Evolutionary conservation across 495 filamentous ascomycete species (phyloP).

Genomic region (Neurospora sp.): DNA sequence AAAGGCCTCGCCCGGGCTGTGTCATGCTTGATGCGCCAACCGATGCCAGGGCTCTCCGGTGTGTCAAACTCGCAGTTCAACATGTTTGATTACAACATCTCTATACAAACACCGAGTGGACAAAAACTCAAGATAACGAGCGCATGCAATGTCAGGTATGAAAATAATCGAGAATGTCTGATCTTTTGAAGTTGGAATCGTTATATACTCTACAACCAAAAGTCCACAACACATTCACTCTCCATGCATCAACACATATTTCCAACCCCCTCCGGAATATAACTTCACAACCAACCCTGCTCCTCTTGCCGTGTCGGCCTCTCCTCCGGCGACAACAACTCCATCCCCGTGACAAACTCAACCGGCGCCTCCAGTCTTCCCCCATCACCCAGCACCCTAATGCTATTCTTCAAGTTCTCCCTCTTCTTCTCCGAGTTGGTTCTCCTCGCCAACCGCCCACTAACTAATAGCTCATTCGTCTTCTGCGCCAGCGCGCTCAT

Average conservation of each 20-base stretch:
- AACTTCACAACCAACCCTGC: background rate
- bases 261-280: background rate
- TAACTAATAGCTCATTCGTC: background rate
- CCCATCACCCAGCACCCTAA: conserved; percentile 2
- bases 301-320: background rate
- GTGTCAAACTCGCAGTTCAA: background rate
- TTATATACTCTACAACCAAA: background rate
- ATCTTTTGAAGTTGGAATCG: background rate
- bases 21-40: background rate
- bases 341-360: background rate
- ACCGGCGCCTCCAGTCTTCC: background rate
- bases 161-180: background rate
- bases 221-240: background rate
- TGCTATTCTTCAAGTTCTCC: conserved; percentile 10
- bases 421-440: conserved; percentile 5
- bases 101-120: background rate
- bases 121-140: background rate
- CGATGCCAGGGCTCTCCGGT: background rate
- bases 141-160: background rate
- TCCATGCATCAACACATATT: background rate
- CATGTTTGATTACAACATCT: background rate
- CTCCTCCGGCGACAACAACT: background rate
- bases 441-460: background rate
- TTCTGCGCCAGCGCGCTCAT: background rate
- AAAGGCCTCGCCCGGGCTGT: background rate